Evolutionary conservation across 2,329 filamentous ascomycete species (phyloP).

Genomic region (Penicillium capsulatum): DNA sequence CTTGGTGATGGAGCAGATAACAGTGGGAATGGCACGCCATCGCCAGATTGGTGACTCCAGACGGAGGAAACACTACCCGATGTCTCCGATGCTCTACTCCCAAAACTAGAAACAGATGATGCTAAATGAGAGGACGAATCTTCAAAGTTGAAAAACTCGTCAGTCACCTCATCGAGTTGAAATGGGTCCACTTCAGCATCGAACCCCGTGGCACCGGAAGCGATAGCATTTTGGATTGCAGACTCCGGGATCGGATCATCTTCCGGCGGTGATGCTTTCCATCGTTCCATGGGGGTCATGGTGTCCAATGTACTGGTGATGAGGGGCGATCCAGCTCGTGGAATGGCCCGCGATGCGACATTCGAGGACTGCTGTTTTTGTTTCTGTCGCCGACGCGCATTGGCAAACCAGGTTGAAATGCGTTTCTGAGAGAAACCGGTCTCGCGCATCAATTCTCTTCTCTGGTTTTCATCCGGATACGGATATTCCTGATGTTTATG

Average conservation of each 20-base stretch:
- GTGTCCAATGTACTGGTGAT: constrained; percentile 31
- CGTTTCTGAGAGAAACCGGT: constrained; percentile 47
- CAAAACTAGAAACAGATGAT: constrained; percentile 32
- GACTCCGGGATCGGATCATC: constrained; percentile 43
- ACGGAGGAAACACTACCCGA: constrained; percentile 31
- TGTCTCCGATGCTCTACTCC: constrained; percentile 27
- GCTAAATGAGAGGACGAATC: constrained; percentile 26
- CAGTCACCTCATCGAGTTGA: constrained; percentile 10
- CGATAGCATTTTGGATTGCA: constrained; percentile 38
- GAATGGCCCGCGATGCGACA: constrained; percentile 21
- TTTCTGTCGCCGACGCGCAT: constrained; percentile 48
- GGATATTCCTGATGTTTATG: constrained; percentile 45
- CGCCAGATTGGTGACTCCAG: constrained; percentile 34
- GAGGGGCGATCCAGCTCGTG: constrained; percentile 45
- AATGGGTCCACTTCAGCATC: constrained; percentile 12
- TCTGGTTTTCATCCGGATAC: constrained; percentile 49
- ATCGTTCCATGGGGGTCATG: constrained; percentile 49
- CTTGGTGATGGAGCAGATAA: constrained; percentile 11
- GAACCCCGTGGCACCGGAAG: constrained; percentile 2
- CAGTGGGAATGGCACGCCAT: constrained; percentile 19
- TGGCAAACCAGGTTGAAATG: constrained; percentile 51
- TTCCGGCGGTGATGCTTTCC: constrained; percentile 45
- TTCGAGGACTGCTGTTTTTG: constrained; percentile 24
- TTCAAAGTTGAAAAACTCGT: constrained; percentile 29
- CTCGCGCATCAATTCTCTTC: constrained; percentile 37